Conservation (phyloP, 768 basidiomycete species). For the Pisolithus marmoratus region DNA sequence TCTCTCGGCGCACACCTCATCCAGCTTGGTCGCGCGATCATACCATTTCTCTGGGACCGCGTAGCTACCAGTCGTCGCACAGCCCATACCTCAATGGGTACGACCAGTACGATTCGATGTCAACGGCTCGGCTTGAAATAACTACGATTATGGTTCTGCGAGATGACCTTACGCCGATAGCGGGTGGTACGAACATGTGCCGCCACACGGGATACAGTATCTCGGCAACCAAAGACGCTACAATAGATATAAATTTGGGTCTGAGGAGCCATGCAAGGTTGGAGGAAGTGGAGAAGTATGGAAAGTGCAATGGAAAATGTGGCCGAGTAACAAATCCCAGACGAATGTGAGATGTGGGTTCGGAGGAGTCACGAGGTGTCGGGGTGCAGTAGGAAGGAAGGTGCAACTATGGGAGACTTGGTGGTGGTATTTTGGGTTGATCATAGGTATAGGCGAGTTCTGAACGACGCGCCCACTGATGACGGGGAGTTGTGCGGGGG, state of each 20-base stretch:
- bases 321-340: constrained; percentile 12
- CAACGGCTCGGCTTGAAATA: constrained; percentile 26
- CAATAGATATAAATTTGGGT: constrained; percentile 73
- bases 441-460: constrained; percentile 52
- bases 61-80: constrained; percentile 14
- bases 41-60: constrained; percentile 10
- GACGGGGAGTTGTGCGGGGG: constrained; percentile 19
- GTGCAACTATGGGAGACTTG: constrained; percentile 23
- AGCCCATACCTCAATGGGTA: constrained; percentile 26
- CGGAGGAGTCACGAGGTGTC: constrained; percentile 27
- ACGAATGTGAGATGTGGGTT: constrained; percentile 61
- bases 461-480: constrained; percentile 38
- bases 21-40: constrained; percentile 19
- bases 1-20: constrained; percentile 12
- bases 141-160: constrained; percentile 21
- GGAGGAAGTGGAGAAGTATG: constrained; percentile 32
- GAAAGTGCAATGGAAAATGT: constrained; percentile 23
- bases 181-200: constrained; percentile 71
- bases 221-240: constrained; percentile 60
- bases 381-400: constrained; percentile 25
- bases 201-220: constrained; percentile 68
- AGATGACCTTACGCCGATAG: constrained; percentile 25
- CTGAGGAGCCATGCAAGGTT: constrained; percentile 49
- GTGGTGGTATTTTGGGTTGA: constrained; percentile 61
- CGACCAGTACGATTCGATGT: constrained; percentile 18